Evolutionary conservation across 805 yeast species (phyloP), one percentile per base, ranked within the genome.

Genomic region (Ogataea dorogensis): DNA sequence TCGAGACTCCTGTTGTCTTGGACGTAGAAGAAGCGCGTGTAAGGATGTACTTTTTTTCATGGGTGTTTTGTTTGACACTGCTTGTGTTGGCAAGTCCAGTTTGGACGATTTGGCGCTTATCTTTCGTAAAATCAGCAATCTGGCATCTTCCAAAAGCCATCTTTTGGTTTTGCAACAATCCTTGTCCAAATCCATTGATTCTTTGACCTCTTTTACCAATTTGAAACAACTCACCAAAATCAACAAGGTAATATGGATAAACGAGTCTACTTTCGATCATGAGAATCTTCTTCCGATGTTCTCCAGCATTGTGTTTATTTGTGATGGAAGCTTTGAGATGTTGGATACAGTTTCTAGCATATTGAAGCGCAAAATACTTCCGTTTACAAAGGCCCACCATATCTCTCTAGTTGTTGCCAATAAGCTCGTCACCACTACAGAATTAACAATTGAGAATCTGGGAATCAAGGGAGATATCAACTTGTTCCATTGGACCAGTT

Each of bases 161-260:
- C 37, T 51, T 9, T 28, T 56, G 12, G 38, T 56, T 7, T 38
- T 57, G 11, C 58, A 60, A 25, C 50, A 42, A 25, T 29, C 44
- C 12, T 32, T 59, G 10, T 50, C 58, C 10, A 46, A 49, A 12
- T 32, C 40, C 8, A 45, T 61, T 17, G 55, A 61, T 37, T 42
- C 46, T 12, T 33, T 61, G 26, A 49, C 63, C 5, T 40, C 45
- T 10, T 59, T 61, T 40, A 47, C 53, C 5, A 44, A 47, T 17
- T 46, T 61, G 30, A 43, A 50, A 25, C 40, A 48, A 26, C 27
- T 42, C 29, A 50, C 63, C 12, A 42, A 44, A 9, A 53, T 61
- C 7, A 42, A 29, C 4, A 47, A 48, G 18, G 61, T 59, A 19
- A 33, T 58, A 2, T 61, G 63, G 64, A 44, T 55, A 14, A 57